Base-by-base conservation (phyloP, 1,284 basidiomycete genomes). In the Boletellus dicymbophilus region DNA sequence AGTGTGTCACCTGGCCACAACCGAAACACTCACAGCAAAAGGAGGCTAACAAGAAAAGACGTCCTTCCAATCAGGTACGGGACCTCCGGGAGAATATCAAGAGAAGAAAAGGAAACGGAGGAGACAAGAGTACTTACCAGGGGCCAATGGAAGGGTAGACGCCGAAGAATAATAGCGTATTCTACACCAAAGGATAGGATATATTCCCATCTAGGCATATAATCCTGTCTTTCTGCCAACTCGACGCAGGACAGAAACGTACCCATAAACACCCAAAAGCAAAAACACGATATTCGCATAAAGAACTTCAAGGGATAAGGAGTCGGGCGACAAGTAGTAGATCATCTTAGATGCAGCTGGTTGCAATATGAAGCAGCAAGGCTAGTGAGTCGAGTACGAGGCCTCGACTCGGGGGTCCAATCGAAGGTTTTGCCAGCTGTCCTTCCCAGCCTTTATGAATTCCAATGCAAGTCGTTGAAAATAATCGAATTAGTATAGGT, bases 161-260 rank as follows among this genome's bases (percentile, higher is more conserved):
- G 48, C n/a, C 56, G 13, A 27, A 51, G 44, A 39, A 62, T 42
- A 20, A 62, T 27, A 11, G 58, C 55, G 16, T 46, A 61, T 40
- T 65, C 61, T 10, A 61, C 40, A 8, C 20, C 34, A 10, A 56
- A 46, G 3, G 56, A 48, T 7, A 37, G 49, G 15, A 53, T 28
- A 18, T 65, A 62, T 38, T 62, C 62, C 60, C 58, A 62, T 12
- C 61, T 62, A 31, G n/a, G n/a, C n/a, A n/a, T n/a, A n/a, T n/a
- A n/a, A n/a, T n/a, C n/a, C n/a, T n/a, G n/a, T n/a, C n/a, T n/a
- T n/a, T n/a, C n/a, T n/a, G n/a, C n/a, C n/a, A n/a, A n/a, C n/a
- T n/a, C n/a, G n/a, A n/a, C n/a, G n/a, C n/a, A n/a, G n/a, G n/a
- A n/a, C n/a, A n/a, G n/a, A 12, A 23, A 18, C 57, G 9, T 48